phyloP scores from a whole-genome alignment of 148 eudicot species.

The Tetragonia tetragonoides region DNA sequence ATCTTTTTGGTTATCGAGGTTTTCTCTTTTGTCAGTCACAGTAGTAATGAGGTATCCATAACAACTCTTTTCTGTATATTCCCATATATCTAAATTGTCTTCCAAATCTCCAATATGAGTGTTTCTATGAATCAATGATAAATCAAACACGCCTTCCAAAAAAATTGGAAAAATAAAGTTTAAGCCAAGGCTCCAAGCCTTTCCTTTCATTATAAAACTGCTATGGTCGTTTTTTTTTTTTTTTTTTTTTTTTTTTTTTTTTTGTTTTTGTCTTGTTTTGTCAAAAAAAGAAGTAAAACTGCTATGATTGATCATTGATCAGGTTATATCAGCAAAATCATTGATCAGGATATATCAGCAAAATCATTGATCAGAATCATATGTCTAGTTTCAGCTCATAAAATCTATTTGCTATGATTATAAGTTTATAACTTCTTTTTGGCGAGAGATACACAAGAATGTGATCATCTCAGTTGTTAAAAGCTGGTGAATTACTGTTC shows the following conservation, averaged over 20 bases:
- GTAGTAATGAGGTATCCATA: background rate
- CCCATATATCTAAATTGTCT: background rate
- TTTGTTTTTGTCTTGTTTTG: too few species aligned
- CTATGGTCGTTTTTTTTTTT: too few species aligned
- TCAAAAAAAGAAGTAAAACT: too few species aligned
- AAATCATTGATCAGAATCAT: background rate
- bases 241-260: too few species aligned
- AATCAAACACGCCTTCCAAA: background rate
- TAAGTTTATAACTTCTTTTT: background rate
- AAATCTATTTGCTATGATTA: background rate
- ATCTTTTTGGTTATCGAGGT: background rate
- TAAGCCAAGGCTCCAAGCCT: background rate
- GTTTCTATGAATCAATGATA: background rate
- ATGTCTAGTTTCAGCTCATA: too few species aligned
- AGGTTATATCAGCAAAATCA: too few species aligned
- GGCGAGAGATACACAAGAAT: background rate
- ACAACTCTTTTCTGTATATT: background rate
- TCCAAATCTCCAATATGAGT: background rate
- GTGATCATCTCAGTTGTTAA: background rate
- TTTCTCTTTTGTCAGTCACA: background rate
- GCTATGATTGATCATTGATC: too few species aligned
- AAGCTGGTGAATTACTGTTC: background rate
- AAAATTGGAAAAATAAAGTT: too few species aligned
- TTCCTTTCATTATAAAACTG: background rate
- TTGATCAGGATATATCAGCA: too few species aligned